Evolutionary conservation across 192 early-diverging fungal species (phyloP), one percentile per base, ranked within the genome.

Genomic region (Mortierella hygrophila): DNA sequence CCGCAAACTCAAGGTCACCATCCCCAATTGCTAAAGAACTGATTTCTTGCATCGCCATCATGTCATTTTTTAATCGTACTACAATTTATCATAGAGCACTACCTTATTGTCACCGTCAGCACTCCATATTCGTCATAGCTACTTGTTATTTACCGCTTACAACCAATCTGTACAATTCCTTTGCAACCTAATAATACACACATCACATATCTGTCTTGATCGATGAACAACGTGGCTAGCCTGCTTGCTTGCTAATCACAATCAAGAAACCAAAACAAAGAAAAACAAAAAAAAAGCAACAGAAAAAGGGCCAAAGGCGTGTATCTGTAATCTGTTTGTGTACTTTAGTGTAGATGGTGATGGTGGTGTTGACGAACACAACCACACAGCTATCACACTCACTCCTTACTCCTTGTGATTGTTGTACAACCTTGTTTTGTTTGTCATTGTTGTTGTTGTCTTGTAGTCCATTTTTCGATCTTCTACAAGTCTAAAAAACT

Each of bases 1-100:
- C 55, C 40, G 86, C 1, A 74, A 85, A 16, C 77, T 89, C 70
- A 89, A 89, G 47, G 77, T 89, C 69, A 81, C 13, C 13, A 52
- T 85, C 38, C 83, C 83, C 35, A 72, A 18, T 11, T 85, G 83
- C 40, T 72, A 72, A 15, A 44, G 13, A 46, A 0, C 44, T 46
- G 11, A 9, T 46, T 15, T 46, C 13, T 46, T 15, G 44, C 44
- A 46, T 46, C 44, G 44, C 13, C 44, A 63, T 26, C 20, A 37
- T 40, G 18, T 42, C 69, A 41, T 42, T 71, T 71, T 71, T 71
- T 37, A 42, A 42, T 71, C 2, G n/a, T 46, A 44, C n/a, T 72
- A n/a, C 18, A 52, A 4, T 55, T 35, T 7, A 46, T 15, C 44
- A 46, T 46, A 52, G 49, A 4, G 10, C 44, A 46, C 44, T 46